phyloP scores from a whole-genome alignment of 2,329 filamentous ascomycete genomes.

The Corniculantispora saksenae region DNA sequence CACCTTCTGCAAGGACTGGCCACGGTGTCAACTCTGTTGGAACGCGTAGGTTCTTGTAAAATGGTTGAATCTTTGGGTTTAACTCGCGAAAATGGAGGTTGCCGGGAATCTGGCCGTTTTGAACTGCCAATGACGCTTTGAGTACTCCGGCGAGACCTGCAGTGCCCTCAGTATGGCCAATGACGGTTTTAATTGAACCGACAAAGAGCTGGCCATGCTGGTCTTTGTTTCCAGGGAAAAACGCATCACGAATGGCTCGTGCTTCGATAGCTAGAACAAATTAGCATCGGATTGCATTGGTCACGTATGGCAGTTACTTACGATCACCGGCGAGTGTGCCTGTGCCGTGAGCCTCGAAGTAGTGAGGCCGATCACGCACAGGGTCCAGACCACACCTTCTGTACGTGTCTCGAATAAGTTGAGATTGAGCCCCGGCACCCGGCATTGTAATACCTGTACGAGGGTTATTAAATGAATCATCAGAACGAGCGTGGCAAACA shows the following conservation, averaged over 20 bases:
- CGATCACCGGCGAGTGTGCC: constrained; percentile 53
- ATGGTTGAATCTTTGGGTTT: constrained; percentile 41
- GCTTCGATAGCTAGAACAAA: no score
- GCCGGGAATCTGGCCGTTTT: constrained; percentile 45
- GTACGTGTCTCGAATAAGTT: constrained; percentile 34
- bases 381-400: constrained; percentile 24
- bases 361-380: constrained; percentile 29
- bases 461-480: no score
- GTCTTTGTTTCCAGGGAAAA: no score
- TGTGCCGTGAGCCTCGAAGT: constrained; percentile 48
- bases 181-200: constrained; percentile 48
- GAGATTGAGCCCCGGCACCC: constrained; percentile 43
- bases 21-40: constrained; percentile 9
- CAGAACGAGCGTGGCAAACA: no score
- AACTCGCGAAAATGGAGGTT: constrained; percentile 46
- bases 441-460: constrained; percentile 58
- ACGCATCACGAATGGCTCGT: no score
- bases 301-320: no score
- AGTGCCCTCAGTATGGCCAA: constrained; percentile 49
- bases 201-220: no score
- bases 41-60: constrained; percentile 20
- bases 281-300: no score
- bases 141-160: constrained; percentile 49
- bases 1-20: neutral
- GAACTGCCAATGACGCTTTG: constrained; percentile 47